Conservation (phyloP, 148 eudicot species). For the Vaccinium myrtillus region DNA sequence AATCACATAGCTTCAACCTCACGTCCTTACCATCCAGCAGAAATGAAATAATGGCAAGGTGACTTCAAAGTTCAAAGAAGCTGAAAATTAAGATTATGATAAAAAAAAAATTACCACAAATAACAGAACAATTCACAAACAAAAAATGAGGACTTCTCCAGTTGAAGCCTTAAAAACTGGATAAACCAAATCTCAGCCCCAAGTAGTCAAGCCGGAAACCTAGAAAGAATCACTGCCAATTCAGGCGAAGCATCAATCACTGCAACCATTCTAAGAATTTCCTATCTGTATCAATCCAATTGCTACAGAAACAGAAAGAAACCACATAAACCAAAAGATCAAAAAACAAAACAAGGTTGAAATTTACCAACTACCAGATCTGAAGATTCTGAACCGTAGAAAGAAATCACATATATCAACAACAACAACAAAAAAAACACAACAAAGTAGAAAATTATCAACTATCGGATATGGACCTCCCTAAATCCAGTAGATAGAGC, state of each 20-base stretch:
- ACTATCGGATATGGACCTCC: background rate
- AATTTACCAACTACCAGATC: background rate
- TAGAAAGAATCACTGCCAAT: constrained; percentile 3
- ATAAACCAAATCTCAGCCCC: background rate
- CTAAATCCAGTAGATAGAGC: background rate
- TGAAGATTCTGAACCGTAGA: no score
- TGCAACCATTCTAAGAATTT: background rate
- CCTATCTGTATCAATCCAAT: background rate
- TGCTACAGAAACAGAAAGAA: background rate
- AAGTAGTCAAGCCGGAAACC: background rate
- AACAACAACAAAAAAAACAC: background rate
- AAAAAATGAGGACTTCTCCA: background rate
- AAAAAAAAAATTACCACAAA: background rate
- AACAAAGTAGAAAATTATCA: background rate
- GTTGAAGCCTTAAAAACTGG: background rate
- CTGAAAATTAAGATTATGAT: background rate
- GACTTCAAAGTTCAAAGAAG: constrained; percentile 2
- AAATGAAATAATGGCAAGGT: background rate
- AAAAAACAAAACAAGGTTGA: background rate
- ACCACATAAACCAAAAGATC: background rate
- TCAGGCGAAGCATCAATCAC: background rate
- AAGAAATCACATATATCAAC: no score
- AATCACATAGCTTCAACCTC: background rate
- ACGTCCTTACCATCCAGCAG: background rate
- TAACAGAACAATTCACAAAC: constrained; percentile 3